Conservation (phyloP, 495 filamentous ascomycete species). For the Aspergillus diversus region DNA sequence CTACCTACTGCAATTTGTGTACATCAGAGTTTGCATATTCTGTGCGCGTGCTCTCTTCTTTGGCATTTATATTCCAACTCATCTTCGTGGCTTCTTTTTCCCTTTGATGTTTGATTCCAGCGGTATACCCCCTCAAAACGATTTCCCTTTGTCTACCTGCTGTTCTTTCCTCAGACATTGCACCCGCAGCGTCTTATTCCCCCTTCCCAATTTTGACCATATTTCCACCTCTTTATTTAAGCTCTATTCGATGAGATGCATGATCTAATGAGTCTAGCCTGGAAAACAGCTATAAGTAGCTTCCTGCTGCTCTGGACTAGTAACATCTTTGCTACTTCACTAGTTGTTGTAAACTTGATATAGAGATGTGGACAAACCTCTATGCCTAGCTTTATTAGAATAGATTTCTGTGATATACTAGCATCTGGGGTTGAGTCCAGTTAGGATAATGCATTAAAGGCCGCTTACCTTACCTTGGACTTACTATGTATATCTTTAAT, state of each 20-base stretch:
- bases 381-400: not conserved
- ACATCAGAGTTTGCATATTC: conserved; percentile 13
- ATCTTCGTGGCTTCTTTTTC: conserved; percentile 8
- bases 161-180: conserved; percentile 18
- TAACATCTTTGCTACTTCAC: not conserved
- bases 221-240: conserved; percentile 12
- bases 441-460: conserved; percentile 3
- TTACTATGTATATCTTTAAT: not conserved
- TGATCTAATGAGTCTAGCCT: conserved; percentile 22
- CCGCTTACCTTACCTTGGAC: not conserved
- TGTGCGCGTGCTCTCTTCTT: conserved; percentile 3
- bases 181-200: conserved; percentile 14
- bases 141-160: conserved; percentile 28
- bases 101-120: conserved; percentile 29
- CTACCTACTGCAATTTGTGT: conserved; percentile 7
- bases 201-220: conserved; percentile 5
- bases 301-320: not conserved
- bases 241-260: conserved; percentile 16
- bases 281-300: not conserved
- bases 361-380: not conserved
- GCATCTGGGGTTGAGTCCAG: not conserved
- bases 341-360: not conserved
- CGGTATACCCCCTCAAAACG: conserved; percentile 36
- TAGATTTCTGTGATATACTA: not conserved
- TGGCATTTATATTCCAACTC: not conserved